Evolutionary conservation across 257 asterid species (phyloP), one percentile per base, ranked within the genome.

Genomic region (Paulownia fortunei): DNA sequence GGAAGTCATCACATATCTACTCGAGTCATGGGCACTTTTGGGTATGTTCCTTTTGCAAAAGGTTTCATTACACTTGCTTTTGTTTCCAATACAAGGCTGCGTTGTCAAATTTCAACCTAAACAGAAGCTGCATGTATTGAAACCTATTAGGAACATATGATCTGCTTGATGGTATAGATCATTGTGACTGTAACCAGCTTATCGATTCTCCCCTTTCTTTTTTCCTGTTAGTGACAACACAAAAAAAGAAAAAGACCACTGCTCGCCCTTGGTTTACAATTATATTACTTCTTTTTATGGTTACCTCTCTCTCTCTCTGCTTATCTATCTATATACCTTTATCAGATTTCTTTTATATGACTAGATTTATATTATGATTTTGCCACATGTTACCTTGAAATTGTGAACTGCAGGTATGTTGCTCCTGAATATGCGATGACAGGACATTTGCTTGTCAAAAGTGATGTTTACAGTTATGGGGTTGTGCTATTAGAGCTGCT

Each of bases 341-440:
- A 37, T 56, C 37, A 12, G 16, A 42, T 58, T 27, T 59, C 41
- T 27, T 52, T 12, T 39, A 16, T 52, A 52, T 76, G 7, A 24
- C 32, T 63, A 19, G 58, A 63, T 21, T 21, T 39, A 15, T 66
- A 24, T 46, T 19, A n/a, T 52, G 13, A 61, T 37, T 64, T 41
- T n/a, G 36, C 19, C 52, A 15, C 30, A 34, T 83, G 37, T 71
- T 62, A 36, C 46, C 65, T 59, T 51, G 41, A 44, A 73, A 61
- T 71, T 62, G 63, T 72, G 46, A 77, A 34, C 60, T 79, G 74
- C 84, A 93, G 97, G 86, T 93, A 96, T 10, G 98, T 93, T 54
- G 98, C 99, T 73, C 97, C 97, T 73, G 97, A 96, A 88, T 93
- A 96, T 84, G 97, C 99, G 32, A 93, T 96, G 99, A 93, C 97